Base-by-base conservation (phyloP, 331 rosid species). In the Malus hybrid region DNA sequence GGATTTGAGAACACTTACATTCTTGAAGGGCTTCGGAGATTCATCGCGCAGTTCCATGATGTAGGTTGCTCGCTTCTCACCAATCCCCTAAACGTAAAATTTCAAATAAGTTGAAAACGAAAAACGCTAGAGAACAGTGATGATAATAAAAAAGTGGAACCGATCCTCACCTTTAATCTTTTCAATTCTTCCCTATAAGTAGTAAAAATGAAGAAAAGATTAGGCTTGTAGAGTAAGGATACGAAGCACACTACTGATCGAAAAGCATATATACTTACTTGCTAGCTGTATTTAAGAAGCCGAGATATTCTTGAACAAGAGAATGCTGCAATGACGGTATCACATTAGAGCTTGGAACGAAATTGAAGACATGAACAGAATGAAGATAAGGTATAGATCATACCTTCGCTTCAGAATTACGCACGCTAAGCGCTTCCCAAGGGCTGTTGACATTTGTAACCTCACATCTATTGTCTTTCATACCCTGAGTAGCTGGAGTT, bases 21-120 rank as follows among this genome's bases (percentile, higher is more conserved):
- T 88, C 78, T 88, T 90, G 77, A 92, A 92, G 39, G 92, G 91
- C 52, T 88, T 85, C 0, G 90, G 89, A 57, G 97, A 89, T 78
- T 88, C 93, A 60, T 87, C 87, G 24, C 96, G 96, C 36, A 87
- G 85, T 82, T 87, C 72, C 52, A 94, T 87, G 73, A 94, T 88
- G 68, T 10, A 84, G 33, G 88, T 81, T 66, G 97, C 93, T 78
- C 97, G 86, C 78, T 87, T 94, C 85, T 94, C 97, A 20, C 99
- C 96, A 63, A 94, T 92, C 28, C 97, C 95, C 99, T 94, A 30
- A 28, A 53, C 57, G 15, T n/a, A 67, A 44, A 52, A 46, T 32
- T 4, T 57, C 55, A n/a, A 57, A 22, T 79, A 61, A 57, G 39
- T 71, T 80, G 1, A 60, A 29, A 12, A 69, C 39, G 10, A 58